Conservation (phyloP, 805 yeast genomes). For the Candida cerambycidarum region DNA sequence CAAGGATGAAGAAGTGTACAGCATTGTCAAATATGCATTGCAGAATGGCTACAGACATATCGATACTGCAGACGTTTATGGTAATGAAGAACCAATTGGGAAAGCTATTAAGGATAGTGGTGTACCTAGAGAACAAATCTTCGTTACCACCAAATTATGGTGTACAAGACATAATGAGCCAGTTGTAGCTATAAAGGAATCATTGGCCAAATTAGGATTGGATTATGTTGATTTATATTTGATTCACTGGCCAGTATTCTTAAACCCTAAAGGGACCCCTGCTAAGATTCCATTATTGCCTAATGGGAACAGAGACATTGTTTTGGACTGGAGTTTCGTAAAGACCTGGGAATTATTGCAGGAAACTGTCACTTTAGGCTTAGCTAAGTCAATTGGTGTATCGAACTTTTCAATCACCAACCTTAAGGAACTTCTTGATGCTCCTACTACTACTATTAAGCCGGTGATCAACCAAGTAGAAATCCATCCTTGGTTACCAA, state of each 20-base stretch:
- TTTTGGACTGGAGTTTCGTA: constrained; percentile 40
- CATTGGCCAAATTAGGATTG: constrained; percentile 61
- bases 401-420: constrained; percentile 62
- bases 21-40: constrained; percentile 58
- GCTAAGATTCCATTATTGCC: constrained; percentile 32
- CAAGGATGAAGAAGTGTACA: constrained; percentile 52
- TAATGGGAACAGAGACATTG: constrained; percentile 34
- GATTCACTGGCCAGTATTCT: constrained; percentile 73
- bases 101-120: constrained; percentile 54
- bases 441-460: constrained; percentile 30
- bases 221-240: constrained; percentile 79
- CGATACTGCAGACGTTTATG: constrained; percentile 72
- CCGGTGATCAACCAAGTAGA: constrained; percentile 38
- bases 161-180: constrained; percentile 52
- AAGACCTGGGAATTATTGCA: constrained; percentile 60
- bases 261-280: constrained; percentile 40
- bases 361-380: constrained; percentile 48
- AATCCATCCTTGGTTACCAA: constrained; percentile 53
- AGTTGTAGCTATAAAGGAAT: constrained; percentile 51
- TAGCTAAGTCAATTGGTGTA: constrained; percentile 70
- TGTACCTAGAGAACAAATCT: constrained; percentile 62
- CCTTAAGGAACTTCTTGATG: constrained; percentile 31
- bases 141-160: constrained; percentile 73
- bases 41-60: constrained; percentile 70
- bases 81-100: constrained; percentile 67